phyloP scores from a whole-genome alignment of 495 filamentous ascomycete genomes.

The Tuber borchii region DNA sequence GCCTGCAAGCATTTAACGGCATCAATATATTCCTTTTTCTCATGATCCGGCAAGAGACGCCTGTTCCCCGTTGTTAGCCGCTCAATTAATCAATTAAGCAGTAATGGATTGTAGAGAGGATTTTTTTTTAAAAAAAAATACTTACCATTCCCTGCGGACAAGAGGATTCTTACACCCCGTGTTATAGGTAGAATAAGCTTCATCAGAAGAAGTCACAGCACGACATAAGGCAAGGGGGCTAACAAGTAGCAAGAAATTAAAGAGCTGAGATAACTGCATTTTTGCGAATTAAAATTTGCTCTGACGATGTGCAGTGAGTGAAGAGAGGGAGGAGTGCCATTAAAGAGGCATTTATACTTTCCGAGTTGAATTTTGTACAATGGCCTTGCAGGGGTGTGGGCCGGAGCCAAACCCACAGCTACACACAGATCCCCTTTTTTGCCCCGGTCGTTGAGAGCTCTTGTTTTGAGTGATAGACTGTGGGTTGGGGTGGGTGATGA shows the following conservation, averaged over 20 bases:
- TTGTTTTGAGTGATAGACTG: neutral
- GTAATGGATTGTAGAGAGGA: neutral
- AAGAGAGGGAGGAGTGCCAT: neutral
- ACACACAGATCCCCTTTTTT: neutral
- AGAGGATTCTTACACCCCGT: constrained; percentile 40
- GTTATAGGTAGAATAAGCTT: neutral
- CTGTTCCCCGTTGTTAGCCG: constrained; percentile 42
- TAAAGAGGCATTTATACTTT: neutral
- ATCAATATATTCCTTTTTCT: constrained; percentile 56
- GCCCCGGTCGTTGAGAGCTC: neutral
- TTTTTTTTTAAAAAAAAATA: neutral
- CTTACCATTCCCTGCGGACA: constrained; percentile 49
- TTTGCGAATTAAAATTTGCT: neutral
- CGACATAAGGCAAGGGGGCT: constrained; percentile 9
- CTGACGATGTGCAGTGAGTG: too few relatives aligned
- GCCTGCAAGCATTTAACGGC: constrained; percentile 59
- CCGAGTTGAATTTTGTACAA: neutral
- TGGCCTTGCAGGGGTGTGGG: too few relatives aligned
- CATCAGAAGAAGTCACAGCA: neutral
- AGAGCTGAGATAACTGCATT: neutral
- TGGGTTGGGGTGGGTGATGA: neutral
- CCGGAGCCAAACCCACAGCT: neutral
- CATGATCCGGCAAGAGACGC: constrained; percentile 46
- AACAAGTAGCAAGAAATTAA: neutral
- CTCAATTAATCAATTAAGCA: neutral